Percentiles rank a stretch among this genome's conserved stretches.
Evolutionary conservation across 495 filamentous ascomycete genomes (phyloP).

Genomic region (Cladorrhinum samala): DNA sequence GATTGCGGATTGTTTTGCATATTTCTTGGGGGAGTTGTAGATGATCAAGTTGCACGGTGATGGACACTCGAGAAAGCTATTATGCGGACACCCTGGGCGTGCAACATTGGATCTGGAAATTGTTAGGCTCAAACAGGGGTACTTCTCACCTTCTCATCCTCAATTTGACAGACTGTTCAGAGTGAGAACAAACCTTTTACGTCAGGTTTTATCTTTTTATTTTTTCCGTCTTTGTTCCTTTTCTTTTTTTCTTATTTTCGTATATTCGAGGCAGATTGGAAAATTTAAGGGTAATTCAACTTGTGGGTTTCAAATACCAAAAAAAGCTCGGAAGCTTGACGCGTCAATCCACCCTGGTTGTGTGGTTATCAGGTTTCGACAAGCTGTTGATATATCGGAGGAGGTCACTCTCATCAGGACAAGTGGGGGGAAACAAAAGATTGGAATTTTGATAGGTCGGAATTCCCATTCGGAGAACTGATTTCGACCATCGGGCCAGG

Average conservation of each 20-base stretch:
- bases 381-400: too few relatives aligned
- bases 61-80: neutral
- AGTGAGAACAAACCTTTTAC: neutral
- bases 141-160: too few relatives aligned
- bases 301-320: neutral
- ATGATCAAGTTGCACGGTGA: neutral
- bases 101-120: neutral
- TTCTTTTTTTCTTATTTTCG: neutral
- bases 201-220: neutral
- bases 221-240: too few relatives aligned
- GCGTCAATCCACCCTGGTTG: neutral
- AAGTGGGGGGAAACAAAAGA: too few relatives aligned
- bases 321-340: too few relatives aligned
- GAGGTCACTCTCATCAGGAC: too few relatives aligned
- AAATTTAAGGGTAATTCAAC: neutral
- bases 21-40: neutral
- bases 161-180: neutral
- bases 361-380: neutral
- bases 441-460: too few relatives aligned
- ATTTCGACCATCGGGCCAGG: too few relatives aligned
- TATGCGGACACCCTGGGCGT: slow-evolving; percentile 2
- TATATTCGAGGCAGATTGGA: neutral
- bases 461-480: too few relatives aligned
- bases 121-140: slow-evolving; percentile 5
- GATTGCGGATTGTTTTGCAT: slow-evolving; percentile 7